Base-by-base conservation (phyloP, 305 asterid genomes). In the Ajuga reptans region DNA sequence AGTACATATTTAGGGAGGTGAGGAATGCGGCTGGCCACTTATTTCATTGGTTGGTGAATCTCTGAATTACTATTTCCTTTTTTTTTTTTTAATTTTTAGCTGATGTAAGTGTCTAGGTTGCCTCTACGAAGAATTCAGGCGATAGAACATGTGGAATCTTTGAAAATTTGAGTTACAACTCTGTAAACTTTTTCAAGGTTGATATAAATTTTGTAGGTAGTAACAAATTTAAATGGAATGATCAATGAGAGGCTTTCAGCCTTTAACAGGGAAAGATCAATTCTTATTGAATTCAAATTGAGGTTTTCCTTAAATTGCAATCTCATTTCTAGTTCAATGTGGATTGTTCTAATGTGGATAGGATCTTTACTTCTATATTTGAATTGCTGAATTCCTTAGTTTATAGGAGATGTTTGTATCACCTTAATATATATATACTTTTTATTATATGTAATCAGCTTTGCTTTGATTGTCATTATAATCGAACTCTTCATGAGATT, bases 401-500 rank as follows among this genome's bases (percentile, higher is more conserved):
- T 72, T 55, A 21, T 61, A 29, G 51, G 64, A 66, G 39, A 66
- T 56, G 45, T 55, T 63, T 16, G 21, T 34, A 45, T 49, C 55
- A 64, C 9, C 54, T 14, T 49, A 34, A 54, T 46, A 21, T 21
- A 21, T 21, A 21, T 21, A 21, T 21, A 11, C 9, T 21, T 53
- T 9, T n/a, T 55, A 9, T 31, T 31, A 31, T 55, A 9, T 7
- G 15, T 34, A 16, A 15, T 58, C 14, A 54, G 24, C 31, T 58
- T 58, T 51, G 45, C 45, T 60, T 34, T 34, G 9, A 51, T 57
- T 41, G 3, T 66, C 18, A 46, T 68, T 29, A 8, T 24, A 52
- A 50, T 39, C 33, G 29, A 51, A 36, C 49, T 29, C 68, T 52
- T 42, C 14, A 18, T 15, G 46, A 37, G n/a, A 54, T 58, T 50